These are phyloP conservation scores for Acmispon strigosus DNA, from an alignment of 306 rosid species.

Conservation along the genomic window DNA sequence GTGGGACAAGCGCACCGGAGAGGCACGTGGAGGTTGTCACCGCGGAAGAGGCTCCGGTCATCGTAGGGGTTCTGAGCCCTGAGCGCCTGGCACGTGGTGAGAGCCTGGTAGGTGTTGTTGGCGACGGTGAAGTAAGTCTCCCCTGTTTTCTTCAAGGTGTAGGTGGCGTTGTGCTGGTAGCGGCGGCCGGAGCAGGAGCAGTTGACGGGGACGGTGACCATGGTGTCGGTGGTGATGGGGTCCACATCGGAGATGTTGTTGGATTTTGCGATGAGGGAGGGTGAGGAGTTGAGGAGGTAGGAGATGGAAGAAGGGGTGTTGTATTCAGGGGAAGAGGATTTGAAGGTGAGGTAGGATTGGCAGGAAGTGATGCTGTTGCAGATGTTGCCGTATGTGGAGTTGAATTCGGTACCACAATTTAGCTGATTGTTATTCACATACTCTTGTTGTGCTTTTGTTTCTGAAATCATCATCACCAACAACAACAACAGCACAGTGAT, in stretches of 20 bases:
- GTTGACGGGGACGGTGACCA: constrained; percentile 41
- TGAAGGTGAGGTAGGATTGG: constrained; percentile 59
- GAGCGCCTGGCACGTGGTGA: constrained; percentile 66
- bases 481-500: not conserved
- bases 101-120: constrained; percentile 53
- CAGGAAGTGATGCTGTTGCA: constrained; percentile 47
- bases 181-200: constrained; percentile 43
- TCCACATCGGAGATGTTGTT: constrained; percentile 47
- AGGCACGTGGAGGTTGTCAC: constrained; percentile 29
- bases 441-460: constrained; percentile 33
- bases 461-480: not conserved
- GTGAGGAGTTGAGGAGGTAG: constrained; percentile 28
- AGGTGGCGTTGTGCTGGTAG: constrained; percentile 50
- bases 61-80: constrained; percentile 30
- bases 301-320: constrained; percentile 31
- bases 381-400: constrained; percentile 34
- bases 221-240: constrained; percentile 17
- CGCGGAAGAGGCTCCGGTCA: not conserved
- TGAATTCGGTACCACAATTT: constrained; percentile 19
- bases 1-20: constrained; percentile 75
- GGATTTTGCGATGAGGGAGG: constrained; percentile 28
- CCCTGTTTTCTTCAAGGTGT: not conserved
- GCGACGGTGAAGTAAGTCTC: constrained; percentile 55
- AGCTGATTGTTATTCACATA: constrained; percentile 61
- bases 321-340: constrained; percentile 29